Percentiles rank a stretch among this genome's conserved stretches.
phyloP scores from a whole-genome alignment of 2,329 filamentous ascomycete species.

The Herpotrichia juniperi region DNA sequence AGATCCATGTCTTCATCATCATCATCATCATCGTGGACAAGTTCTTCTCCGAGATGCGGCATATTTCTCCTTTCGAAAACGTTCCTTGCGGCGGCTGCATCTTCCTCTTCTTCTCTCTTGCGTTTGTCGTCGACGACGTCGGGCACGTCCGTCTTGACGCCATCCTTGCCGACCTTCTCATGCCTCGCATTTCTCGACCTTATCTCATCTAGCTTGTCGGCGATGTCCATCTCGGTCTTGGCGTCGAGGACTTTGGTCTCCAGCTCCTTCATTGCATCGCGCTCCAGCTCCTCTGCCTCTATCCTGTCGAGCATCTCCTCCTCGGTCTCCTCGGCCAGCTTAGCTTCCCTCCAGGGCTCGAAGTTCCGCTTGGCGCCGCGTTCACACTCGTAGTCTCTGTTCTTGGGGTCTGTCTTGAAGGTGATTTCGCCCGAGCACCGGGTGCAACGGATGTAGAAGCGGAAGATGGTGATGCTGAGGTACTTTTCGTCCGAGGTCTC shows the following conservation, averaged over 20 bases:
- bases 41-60: slow-evolving; percentile 55
- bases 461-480: slow-evolving; percentile 82
- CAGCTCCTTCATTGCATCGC: slow-evolving; percentile 92
- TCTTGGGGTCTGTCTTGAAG: slow-evolving; percentile 93
- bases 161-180: slow-evolving; percentile 72
- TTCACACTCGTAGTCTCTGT: slow-evolving; percentile 85
- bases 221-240: slow-evolving; percentile 93
- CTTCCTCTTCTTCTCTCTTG: slow-evolving; percentile 75
- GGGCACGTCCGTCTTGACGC: slow-evolving; percentile 61
- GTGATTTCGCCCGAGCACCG: slow-evolving; percentile 86
- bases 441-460: slow-evolving; percentile 88
- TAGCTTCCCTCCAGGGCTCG: slow-evolving; percentile 82
- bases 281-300: slow-evolving; percentile 78
- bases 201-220: slow-evolving; percentile 95
- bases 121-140: slow-evolving; percentile 64
- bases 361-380: slow-evolving; percentile 89
- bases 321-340: slow-evolving; percentile 76
- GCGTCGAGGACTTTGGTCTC: slow-evolving; percentile 94
- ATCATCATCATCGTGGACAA: slow-evolving; percentile 52
- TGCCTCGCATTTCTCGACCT: slow-evolving; percentile 87
- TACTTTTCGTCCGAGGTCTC: slow-evolving; percentile 92
- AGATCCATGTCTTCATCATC: slow-evolving; percentile 54
- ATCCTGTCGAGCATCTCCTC: slow-evolving; percentile 85
- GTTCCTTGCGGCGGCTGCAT: slow-evolving; percentile 77
- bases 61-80: slow-evolving; percentile 67